These are phyloP conservation scores for Psilocybe tampanensis DNA, from an alignment of 768 basidiomycete genomes.

Conservation along the genomic window DNA sequence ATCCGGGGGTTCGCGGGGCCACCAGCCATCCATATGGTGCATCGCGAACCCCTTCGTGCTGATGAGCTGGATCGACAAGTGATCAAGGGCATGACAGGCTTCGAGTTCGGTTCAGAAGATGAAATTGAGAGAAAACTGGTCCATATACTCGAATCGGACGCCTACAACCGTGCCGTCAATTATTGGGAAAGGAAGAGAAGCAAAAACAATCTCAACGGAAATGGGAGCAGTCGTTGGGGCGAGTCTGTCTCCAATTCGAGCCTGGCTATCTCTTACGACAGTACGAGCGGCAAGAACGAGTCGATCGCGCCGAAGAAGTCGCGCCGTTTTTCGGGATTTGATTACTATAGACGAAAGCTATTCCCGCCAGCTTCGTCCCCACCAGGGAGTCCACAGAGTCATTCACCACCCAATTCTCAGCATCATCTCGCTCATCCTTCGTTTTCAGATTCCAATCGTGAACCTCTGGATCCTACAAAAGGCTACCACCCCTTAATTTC, in stretches of 20 bases:
- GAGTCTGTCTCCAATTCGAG: constrained; percentile 69
- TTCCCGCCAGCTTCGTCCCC: constrained; percentile 66
- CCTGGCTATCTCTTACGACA: constrained; percentile 66
- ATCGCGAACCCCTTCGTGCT: constrained; percentile 84
- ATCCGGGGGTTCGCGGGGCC: constrained; percentile 80
- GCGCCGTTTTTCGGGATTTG: constrained; percentile 93
- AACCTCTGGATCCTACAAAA: constrained; percentile 78
- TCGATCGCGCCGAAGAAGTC: constrained; percentile 51
- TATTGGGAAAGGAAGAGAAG: constrained; percentile 77
- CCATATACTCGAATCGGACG: constrained; percentile 75
- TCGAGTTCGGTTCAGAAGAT: constrained; percentile 91
- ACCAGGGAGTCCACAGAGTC: constrained; percentile 41
- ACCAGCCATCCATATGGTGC: constrained; percentile 83
- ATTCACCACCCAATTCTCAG: constrained; percentile 64
- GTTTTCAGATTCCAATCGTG: constrained; percentile 47
- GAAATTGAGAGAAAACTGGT: constrained; percentile 79
- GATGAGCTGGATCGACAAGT: constrained; percentile 90
- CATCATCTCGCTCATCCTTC: constrained; percentile 52
- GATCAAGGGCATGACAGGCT: constrained; percentile 90
- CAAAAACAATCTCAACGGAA: constrained; percentile 34
- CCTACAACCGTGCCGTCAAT: constrained; percentile 71
- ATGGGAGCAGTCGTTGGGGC: constrained; percentile 46
- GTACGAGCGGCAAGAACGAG: constrained; percentile 43
- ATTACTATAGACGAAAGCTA: constrained; percentile 90
- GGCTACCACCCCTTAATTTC: constrained; percentile 96